Conservation (phyloP, 2,329 filamentous ascomycete genomes). For the Colletotrichum sp. region DNA sequence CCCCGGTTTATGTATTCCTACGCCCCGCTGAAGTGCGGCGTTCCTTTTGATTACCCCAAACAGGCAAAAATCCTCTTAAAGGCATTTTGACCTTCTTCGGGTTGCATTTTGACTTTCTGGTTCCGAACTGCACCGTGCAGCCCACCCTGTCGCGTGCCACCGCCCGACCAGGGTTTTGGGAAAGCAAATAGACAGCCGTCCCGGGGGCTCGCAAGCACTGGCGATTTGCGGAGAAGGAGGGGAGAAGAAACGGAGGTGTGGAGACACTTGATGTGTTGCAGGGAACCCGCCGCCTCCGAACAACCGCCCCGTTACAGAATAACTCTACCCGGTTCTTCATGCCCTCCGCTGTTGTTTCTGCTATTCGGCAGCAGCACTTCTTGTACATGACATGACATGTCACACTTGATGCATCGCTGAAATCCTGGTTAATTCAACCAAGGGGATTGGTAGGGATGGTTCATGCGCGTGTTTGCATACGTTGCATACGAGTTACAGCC, state of each 20-base stretch:
- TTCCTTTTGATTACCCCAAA: background rate
- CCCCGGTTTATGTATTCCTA: background rate
- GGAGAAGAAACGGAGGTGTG: background rate
- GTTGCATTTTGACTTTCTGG: background rate
- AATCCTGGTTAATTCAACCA: background rate
- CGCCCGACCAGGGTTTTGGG: background rate
- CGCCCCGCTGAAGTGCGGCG: background rate
- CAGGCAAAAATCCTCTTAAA: background rate
- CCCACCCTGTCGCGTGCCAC: background rate
- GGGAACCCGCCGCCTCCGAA: background rate
- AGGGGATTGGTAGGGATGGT: background rate
- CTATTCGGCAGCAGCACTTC: background rate
- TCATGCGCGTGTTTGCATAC: background rate
- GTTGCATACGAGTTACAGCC: background rate
- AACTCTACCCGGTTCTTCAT: background rate
- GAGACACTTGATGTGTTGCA: background rate
- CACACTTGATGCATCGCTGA: background rate
- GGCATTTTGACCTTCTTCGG: constrained; percentile 2
- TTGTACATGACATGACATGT: background rate
- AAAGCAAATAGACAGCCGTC: background rate
- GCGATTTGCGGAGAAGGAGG: background rate
- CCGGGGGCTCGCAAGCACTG: background rate
- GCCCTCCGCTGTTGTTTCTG: background rate
- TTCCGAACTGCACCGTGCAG: background rate
- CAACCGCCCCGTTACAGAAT: background rate